Evolutionary conservation across 2,329 filamentous ascomycete species (phyloP), one percentile per base, ranked within the genome.

Genomic region (Fonsecaea erecta): DNA sequence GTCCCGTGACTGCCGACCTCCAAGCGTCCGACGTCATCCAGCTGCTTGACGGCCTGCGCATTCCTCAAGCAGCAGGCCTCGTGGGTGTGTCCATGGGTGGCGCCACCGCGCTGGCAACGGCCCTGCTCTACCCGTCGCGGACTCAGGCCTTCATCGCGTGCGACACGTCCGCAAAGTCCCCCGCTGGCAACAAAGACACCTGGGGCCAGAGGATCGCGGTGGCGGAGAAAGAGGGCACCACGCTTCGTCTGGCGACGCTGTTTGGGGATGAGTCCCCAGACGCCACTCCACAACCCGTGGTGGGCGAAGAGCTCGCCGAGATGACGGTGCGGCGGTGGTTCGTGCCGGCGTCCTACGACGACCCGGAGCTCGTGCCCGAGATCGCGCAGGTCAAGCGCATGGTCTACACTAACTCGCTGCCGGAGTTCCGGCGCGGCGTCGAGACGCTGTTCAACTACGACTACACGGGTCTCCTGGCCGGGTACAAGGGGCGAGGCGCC

Each of bases 31-130:
- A 96, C 73, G 80, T 95, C 24, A 80, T 83, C 40, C 76, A 81
- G 0, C 76, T 96, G 0, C 85, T 96, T 2, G 82, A 88, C 60
- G 86, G 88, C 0, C 82, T 96, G 32, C 86, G 90, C 55, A 87
- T 93, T 48, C 81, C 84, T 9, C 84, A 85, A 72, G 86, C 90
- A 0, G 85, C 89, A 35, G 82, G 85, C 0, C 80, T 94, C 0
- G 80, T 95, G 21, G 92, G 92, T 21, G 92, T 96, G 2, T 91
- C 88, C 37, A 87, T 95, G 75, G 92, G 92, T 68, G 92, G 92
- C 59, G 91, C 89, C 1, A 95, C 92, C 0, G 83, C 88, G 0
- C 84, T 95, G 88, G 90, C 74, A 88, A 90, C 55, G 58, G 89
- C 90, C 0, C 84, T 96, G 57, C 82, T 82, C 46, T 84, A 91